Evolutionary conservation across 768 basidiomycete genomes (phyloP).

Genomic region (Pleurotus salmoneostramineus): DNA sequence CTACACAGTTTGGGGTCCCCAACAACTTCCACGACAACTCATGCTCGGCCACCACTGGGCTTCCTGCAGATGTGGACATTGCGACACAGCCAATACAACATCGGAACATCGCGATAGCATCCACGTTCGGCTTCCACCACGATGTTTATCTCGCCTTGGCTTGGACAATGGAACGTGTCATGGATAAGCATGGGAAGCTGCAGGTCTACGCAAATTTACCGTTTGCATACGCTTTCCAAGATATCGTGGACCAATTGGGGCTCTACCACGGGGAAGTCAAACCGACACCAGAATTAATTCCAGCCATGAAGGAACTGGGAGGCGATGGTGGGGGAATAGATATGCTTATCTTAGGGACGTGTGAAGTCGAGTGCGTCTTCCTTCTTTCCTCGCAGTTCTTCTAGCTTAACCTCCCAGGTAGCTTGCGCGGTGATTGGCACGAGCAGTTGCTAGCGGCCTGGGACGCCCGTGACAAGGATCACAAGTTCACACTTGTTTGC

Average conservation of each 20-base stretch:
- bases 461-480: constrained; percentile 26
- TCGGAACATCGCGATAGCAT: constrained; percentile 26
- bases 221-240: constrained; percentile 27
- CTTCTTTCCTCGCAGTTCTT: neutral
- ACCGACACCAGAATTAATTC: constrained; percentile 20
- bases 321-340: constrained; percentile 24
- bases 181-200: constrained; percentile 17
- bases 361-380: constrained; percentile 35
- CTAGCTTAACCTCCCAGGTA: constrained; percentile 1
- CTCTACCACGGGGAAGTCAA: constrained; percentile 26
- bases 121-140: constrained; percentile 27
- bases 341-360: constrained; percentile 38
- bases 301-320: constrained; percentile 16
- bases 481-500: constrained; percentile 40
- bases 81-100: neutral
- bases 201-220: constrained; percentile 27
- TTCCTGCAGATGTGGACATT: neutral
- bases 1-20: neutral
- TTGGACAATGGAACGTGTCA: constrained; percentile 25
- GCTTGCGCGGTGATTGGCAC: constrained; percentile 20
- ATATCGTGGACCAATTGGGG: constrained; percentile 23
- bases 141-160: constrained; percentile 34
- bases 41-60: neutral
- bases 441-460: constrained; percentile 27
- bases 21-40: neutral